Conservation (phyloP, 2,329 filamentous ascomycete species). For the Coccinonectria pachysandricola region DNA sequence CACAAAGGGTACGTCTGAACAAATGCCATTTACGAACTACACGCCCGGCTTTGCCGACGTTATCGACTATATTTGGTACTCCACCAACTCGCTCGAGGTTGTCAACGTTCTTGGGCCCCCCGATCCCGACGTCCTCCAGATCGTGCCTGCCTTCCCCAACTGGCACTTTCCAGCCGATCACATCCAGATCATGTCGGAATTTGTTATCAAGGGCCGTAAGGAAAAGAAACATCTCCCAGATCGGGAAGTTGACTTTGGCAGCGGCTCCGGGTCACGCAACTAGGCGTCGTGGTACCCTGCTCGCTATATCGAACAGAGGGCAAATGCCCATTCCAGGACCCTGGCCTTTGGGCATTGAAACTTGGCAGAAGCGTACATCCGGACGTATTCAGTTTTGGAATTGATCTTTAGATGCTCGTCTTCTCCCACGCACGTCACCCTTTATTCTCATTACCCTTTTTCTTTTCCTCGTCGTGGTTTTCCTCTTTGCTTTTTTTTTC, state of each 20-base stretch:
- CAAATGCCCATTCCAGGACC: neutral
- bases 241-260: slow-evolving; percentile 53
- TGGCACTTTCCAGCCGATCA: slow-evolving; percentile 93
- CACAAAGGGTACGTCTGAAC: slow-evolving; percentile 71
- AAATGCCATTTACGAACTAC: slow-evolving; percentile 92
- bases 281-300: too few relatives aligned
- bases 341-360: neutral
- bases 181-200: slow-evolving; percentile 79
- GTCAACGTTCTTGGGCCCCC: slow-evolving; percentile 77
- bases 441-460: too few relatives aligned
- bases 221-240: slow-evolving; percentile 61
- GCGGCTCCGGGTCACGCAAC: slow-evolving; percentile 20
- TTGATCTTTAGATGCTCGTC: too few relatives aligned
- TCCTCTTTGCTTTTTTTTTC: too few relatives aligned
- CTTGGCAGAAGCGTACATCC: slow-evolving; percentile 16
- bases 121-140: slow-evolving; percentile 73
- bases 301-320: too few relatives aligned
- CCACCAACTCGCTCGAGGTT: slow-evolving; percentile 78
- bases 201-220: slow-evolving; percentile 79
- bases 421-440: too few relatives aligned
- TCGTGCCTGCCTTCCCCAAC: slow-evolving; percentile 84
- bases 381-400: slow-evolving; percentile 31
- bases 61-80: slow-evolving; percentile 97
- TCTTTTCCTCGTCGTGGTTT: too few relatives aligned
- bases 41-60: slow-evolving; percentile 86